A percentile compares a stretch with the other conserved stretches of the same genome.
Conservation (phyloP, 306 rosid genomes). For the Trifolium repens region DNA sequence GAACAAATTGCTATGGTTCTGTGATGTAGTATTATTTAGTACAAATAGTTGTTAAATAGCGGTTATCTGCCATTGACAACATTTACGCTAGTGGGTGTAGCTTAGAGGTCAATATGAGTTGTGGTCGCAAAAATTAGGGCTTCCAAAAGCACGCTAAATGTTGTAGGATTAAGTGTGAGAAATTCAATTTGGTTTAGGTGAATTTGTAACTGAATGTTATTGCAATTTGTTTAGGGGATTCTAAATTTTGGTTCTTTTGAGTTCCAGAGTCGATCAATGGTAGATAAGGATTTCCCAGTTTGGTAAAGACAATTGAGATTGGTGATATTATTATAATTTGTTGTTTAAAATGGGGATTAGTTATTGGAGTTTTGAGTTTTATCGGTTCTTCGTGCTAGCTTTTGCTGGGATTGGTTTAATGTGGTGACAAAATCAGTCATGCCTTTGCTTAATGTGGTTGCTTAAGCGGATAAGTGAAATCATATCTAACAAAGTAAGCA, state of each 20-base stretch:
- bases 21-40: background rate
- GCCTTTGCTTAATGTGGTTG: background rate
- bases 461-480: background rate
- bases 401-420: constrained; percentile 20
- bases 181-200: constrained; percentile 9
- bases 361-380: background rate
- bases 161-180: constrained; percentile 4
- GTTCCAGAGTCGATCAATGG: background rate
- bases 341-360: no score
- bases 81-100: background rate
- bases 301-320: background rate
- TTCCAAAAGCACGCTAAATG: background rate
- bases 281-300: constrained; percentile 16
- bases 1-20: background rate
- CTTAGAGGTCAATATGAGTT: background rate
- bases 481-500: background rate
- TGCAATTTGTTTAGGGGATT: constrained; percentile 14
- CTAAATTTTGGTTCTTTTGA: background rate
- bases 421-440: background rate
- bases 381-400: background rate
- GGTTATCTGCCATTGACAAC: background rate
- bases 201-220: background rate
- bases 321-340: background rate
- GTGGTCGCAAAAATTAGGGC: background rate
- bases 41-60: background rate